Evolutionary conservation across 1,284 basidiomycete genomes (phyloP).

Genomic region (Ceratobasidium sp.): DNA sequence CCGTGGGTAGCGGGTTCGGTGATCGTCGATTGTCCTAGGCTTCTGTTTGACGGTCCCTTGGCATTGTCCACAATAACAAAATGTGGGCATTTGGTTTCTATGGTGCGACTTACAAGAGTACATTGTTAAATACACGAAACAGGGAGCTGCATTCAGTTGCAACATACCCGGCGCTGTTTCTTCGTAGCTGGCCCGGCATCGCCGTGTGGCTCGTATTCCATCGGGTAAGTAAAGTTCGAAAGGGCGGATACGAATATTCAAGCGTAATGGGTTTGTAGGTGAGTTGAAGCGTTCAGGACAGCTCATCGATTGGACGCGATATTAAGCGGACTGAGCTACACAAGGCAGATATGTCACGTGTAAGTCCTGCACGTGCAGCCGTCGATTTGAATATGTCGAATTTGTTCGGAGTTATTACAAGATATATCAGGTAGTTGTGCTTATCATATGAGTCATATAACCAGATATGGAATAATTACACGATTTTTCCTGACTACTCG

Average conservation of each 20-base stretch:
- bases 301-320: too few species aligned
- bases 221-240: background rate
- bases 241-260: background rate
- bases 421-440: background rate
- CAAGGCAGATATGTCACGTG: background rate
- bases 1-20: background rate
- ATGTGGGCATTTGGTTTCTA: slow-evolving; percentile 3
- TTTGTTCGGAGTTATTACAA: background rate
- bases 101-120: slow-evolving; percentile 1
- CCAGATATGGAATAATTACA: background rate
- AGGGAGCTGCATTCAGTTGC: background rate
- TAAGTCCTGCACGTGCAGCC: background rate
- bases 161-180: background rate
- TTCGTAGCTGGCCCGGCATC: slow-evolving; percentile 5
- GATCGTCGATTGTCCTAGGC: slow-evolving; percentile 15
- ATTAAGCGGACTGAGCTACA: background rate
- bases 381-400: background rate
- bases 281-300: too few species aligned
- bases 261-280: too few species aligned
- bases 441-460: background rate
- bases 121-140: too few species aligned
- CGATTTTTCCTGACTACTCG: background rate
- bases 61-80: too few species aligned
- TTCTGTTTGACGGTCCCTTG: background rate
- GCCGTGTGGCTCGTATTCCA: background rate